A percentile compares a stretch with the other conserved stretches of the same genome.
These are phyloP conservation scores for Stemphylium lycopersici DNA, from an alignment of 2,329 filamentous ascomycete species.

Conservation along the genomic window DNA sequence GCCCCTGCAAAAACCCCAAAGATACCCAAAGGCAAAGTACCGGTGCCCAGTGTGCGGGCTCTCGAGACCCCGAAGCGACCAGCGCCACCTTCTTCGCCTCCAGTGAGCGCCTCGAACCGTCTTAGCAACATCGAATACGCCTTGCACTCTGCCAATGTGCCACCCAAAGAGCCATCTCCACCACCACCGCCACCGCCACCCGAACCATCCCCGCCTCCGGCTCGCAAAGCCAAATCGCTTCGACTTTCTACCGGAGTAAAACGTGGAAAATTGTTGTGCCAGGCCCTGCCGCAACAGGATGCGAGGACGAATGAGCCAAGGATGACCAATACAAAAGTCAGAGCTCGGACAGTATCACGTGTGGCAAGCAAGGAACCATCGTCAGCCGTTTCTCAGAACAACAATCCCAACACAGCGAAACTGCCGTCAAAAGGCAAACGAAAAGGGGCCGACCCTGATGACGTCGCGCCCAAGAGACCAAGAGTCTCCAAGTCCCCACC, in stretches of 20 bases:
- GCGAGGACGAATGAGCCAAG: slow-evolving; percentile 9
- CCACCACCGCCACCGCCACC: slow-evolving; percentile 14
- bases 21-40: slow-evolving; percentile 34
- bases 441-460: not conserved
- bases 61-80: slow-evolving; percentile 32
- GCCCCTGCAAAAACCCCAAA: slow-evolving; percentile 23
- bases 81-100: slow-evolving; percentile 43
- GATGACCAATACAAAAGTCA: not conserved
- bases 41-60: slow-evolving; percentile 30
- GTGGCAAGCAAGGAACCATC: slow-evolving; percentile 10
- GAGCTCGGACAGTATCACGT: slow-evolving; percentile 1
- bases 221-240: slow-evolving; percentile 43
- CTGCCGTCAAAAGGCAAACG: slow-evolving; percentile 10
- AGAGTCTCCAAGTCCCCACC: slow-evolving; percentile 10
- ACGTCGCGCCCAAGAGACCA: slow-evolving; percentile 3
- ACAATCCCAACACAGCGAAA: not conserved
- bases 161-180: slow-evolving; percentile 10
- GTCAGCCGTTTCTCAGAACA: slow-evolving; percentile 3
- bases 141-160: slow-evolving; percentile 15
- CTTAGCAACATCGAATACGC: slow-evolving; percentile 43
- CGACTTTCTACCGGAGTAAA: slow-evolving; percentile 48
- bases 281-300: slow-evolving; percentile 37
- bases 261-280: slow-evolving; percentile 53
- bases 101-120: slow-evolving; percentile 47
- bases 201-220: slow-evolving; percentile 22